Conservation (phyloP, 257 asterid genomes). For the Solanum rostratum region DNA sequence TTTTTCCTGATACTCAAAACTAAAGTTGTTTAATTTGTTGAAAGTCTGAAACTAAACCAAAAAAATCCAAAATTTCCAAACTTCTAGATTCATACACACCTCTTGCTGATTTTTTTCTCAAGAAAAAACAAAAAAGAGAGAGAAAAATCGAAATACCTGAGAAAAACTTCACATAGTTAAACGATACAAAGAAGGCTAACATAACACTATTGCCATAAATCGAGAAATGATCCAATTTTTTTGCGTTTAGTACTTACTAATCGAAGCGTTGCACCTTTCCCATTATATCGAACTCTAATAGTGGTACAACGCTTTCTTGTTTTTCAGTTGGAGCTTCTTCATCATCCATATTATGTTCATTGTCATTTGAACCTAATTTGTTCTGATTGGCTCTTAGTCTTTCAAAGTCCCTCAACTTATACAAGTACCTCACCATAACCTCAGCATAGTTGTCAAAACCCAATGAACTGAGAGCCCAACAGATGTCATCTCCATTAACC, state of each 20-base stretch:
- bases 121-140: background rate
- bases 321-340: background rate
- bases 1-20: too few species aligned
- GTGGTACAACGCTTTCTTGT: too few species aligned
- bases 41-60: too few species aligned
- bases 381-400: constrained; percentile 23
- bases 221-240: background rate
- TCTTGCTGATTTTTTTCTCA: background rate
- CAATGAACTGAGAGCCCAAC: constrained; percentile 46
- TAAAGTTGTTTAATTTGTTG: too few species aligned
- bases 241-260: background rate
- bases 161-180: background rate
- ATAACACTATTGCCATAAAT: background rate
- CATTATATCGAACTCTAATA: background rate
- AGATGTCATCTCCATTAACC: constrained; percentile 61
- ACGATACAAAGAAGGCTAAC: background rate
- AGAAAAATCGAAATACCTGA: background rate
- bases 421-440: constrained; percentile 47
- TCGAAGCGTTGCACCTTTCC: background rate
- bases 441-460: constrained; percentile 58
- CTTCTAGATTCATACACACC: too few species aligned
- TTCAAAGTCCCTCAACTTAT: constrained; percentile 50
- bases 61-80: too few species aligned
- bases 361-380: constrained; percentile 2
- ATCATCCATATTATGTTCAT: background rate